Evolutionary conservation across 2,329 filamentous ascomycete genomes (phyloP), one percentile per base, ranked within the genome.

Genomic region (Colletotrichum nymphaeae): DNA sequence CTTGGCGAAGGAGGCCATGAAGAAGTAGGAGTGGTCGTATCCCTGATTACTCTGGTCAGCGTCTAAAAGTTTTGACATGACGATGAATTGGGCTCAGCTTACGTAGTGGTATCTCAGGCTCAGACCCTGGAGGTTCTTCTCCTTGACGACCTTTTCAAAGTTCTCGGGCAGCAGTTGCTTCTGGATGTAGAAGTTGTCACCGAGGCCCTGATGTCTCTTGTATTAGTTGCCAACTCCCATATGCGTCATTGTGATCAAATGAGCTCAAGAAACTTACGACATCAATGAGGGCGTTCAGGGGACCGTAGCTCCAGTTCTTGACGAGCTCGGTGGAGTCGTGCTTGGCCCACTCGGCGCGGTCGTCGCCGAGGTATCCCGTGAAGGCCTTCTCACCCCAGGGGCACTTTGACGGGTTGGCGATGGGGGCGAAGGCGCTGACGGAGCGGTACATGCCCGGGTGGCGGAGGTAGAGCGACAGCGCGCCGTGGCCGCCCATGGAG

Each of bases 301-400:
- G 89, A 4, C 84, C 86, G 55, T 73, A 73, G 81, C 93, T 92
- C 90, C 92, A 97, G 69, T 88, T 86, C 86, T 92, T 93, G 57
- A 98, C 85, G 65, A 99, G 88, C 87, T 98, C 95, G 0, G 95
- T 97, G 5, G 97, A 95, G 82, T 99, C 97, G 82, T 98, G 94
- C 83, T 92, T 90, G 83, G 93, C 93, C 95, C 97, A 98, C 83
- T 89, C 92, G 74, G 91, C 89, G 79, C 90, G 88, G 75, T 95
- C 89, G 19, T 89, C 90, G 22, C 97, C 96, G 58, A 99, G 90
- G 86, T 99, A 99, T 6, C 97, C 96, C 32, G 85, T 85, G 82
- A 99, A 98, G 0, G 97, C 97, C 89, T 99, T 99, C 83, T 97
- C 89, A 35, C 97, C 97, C 97, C 97, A 99, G 1, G 94, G 94